Evolutionary conservation across 768 basidiomycete genomes (phyloP), one percentile per base, ranked within the genome.

Genomic region (Floccularia luteovirens): DNA sequence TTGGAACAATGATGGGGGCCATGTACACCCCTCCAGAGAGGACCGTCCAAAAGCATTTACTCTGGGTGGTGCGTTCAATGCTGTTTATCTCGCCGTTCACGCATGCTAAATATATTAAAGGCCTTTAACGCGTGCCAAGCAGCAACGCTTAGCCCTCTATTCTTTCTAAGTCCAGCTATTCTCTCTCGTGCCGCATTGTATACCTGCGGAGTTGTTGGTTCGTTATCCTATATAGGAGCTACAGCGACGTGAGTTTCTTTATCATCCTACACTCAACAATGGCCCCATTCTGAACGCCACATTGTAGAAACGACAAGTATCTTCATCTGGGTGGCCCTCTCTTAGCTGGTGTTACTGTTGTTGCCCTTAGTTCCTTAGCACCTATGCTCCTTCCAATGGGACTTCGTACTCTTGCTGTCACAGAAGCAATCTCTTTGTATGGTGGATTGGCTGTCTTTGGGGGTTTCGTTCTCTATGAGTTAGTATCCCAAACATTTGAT

Each of bases 351-450:
- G 77, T 94, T 8, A 87, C 87, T 11, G 88, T 92, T 14, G 86
- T 93, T 14, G 87, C 90, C 17, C 71, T 90, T 22, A 79, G 82
- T 52, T 82, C 82, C n/a, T 63, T 94, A 31, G 90, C 90, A 7
- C 90, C 90, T 0, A 82, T 93, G 79, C 76, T 82, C 14, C 75
- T 92, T n/a, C 88, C 90, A 10, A 74, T 89, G 47, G 86, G 87
- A 39, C 60, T 89, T 44, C 80, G 89, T 32, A 72, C 77, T 20
- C 72, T 93, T 25, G 84, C 85, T 3, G 57, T 89, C 34, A 69
- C 81, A 4, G 90, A 94, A 60, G 61, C 78, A 2, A 74, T 93
- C 41, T 82, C 80, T 13, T 70, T 92, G 2, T 93, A 94, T 48
- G 90, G 90, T 33, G 90, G 90, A 36, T 70, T 92, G 22, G 90